Evolutionary conservation across 2,329 filamentous ascomycete genomes (phyloP).

Genomic region (Arthrobotrys megalospora): DNA sequence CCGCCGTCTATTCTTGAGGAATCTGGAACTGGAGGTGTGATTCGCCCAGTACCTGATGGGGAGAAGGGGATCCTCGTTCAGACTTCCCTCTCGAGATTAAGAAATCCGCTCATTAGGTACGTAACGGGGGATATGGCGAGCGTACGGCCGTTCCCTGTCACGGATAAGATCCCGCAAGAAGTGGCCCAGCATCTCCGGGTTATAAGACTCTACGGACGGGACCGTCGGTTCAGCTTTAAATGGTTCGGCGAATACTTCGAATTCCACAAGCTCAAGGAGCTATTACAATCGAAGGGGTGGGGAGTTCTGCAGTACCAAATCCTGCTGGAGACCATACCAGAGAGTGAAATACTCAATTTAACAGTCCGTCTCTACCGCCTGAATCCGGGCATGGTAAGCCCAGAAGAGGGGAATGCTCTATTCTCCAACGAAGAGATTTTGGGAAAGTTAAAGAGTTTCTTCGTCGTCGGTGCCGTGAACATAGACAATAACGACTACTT

Average conservation of each 20-base stretch:
- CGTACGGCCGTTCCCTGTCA: constrained; percentile 66
- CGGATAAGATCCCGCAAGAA: constrained; percentile 2
- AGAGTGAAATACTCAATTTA: constrained; percentile 6
- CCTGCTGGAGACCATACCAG: constrained; percentile 64
- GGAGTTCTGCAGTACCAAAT: constrained; percentile 69
- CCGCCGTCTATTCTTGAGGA: constrained; percentile 61
- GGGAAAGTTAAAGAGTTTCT: constrained; percentile 1
- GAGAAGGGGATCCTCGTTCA: constrained; percentile 68
- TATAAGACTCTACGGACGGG: constrained; percentile 68
- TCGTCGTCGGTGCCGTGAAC: not conserved
- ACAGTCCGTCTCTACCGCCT: constrained; percentile 37
- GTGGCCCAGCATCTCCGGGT: constrained; percentile 65
- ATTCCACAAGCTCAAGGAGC: constrained; percentile 65
- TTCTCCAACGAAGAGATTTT: constrained; percentile 7
- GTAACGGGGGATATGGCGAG: constrained; percentile 69
- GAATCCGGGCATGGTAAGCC: not conserved
- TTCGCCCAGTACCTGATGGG: constrained; percentile 64
- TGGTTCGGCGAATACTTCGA: constrained; percentile 68
- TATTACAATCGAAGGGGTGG: constrained; percentile 63
- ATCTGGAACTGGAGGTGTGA: not conserved
- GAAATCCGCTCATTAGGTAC: constrained; percentile 70
- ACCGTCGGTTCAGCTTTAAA: constrained; percentile 68
- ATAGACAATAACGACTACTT: constrained; percentile 21
- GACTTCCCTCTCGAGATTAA: constrained; percentile 68
- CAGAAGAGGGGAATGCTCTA: not conserved